phyloP scores from a whole-genome alignment of 2,329 filamentous ascomycete genomes.

The Colletotrichum trifolii region DNA sequence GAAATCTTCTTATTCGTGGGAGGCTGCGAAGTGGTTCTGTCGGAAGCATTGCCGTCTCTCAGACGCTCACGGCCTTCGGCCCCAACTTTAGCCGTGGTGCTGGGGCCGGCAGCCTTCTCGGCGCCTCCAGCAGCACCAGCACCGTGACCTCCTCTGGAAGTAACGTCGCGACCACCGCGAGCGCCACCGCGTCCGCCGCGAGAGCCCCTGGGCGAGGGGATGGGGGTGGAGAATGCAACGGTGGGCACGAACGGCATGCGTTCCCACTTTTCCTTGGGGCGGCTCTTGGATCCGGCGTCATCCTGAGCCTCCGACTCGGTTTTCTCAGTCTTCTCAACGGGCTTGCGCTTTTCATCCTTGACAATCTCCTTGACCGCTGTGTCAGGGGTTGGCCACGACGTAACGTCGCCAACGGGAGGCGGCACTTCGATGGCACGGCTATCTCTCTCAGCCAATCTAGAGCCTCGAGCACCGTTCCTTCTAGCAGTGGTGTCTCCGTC shows the following conservation, averaged over 20 bases:
- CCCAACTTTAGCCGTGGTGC: conserved; percentile 44
- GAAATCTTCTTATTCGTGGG: conserved; percentile 57
- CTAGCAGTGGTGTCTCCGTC: conserved; percentile 56
- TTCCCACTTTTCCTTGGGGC: conserved; percentile 88
- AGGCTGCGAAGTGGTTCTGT: conserved; percentile 50
- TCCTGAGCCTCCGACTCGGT: conserved; percentile 74
- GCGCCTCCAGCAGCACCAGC: conserved; percentile 41
- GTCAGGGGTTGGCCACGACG: conserved; percentile 92
- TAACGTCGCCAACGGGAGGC: conserved; percentile 79
- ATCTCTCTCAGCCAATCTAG: conserved; percentile 55
- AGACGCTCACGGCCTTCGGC: conserved; percentile 48
- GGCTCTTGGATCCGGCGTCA: conserved; percentile 58
- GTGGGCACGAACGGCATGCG: conserved; percentile 84
- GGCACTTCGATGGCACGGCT: conserved; percentile 44
- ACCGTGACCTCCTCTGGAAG: conserved; percentile 44
- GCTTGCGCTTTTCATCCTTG: conserved; percentile 79
- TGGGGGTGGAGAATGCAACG: conserved; percentile 86
- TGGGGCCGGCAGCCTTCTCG: conserved; percentile 51
- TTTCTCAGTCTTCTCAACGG: conserved; percentile 65
- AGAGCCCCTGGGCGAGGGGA: conserved; percentile 66
- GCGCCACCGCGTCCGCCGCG: conserved; percentile 61
- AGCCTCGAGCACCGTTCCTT: conserved; percentile 57
- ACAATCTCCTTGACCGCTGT: conserved; percentile 73
- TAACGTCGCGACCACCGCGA: conserved; percentile 53
- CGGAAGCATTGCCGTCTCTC: conserved; percentile 50